Evolutionary conservation across 331 rosid species (phyloP).

Genomic region (Arachis monticola): DNA sequence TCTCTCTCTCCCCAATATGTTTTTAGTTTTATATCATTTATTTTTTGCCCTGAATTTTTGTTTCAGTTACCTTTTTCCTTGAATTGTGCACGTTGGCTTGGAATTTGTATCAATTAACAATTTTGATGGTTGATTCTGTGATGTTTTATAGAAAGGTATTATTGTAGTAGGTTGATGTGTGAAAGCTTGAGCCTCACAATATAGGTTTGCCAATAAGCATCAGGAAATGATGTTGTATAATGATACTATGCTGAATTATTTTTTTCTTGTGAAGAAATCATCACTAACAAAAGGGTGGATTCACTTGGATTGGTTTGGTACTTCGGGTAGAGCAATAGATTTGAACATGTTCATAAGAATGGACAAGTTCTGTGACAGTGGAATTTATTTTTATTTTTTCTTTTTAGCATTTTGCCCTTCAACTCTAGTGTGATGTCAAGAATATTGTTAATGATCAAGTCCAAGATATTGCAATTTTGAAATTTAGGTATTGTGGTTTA

Average conservation of each 20-base stretch:
- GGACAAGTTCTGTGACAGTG: constrained; percentile 8
- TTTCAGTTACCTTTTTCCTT: not conserved
- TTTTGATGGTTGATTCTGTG: not conserved
- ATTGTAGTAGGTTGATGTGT: no score
- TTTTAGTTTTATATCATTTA: not conserved
- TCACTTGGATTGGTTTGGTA: not conserved
- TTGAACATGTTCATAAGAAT: constrained; percentile 14
- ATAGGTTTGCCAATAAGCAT: not conserved
- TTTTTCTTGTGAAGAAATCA: not conserved
- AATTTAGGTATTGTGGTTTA: not conserved
- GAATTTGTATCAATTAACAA: not conserved
- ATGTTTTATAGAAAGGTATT: not conserved
- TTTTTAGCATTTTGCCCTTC: not conserved
- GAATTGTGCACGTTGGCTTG: constrained; percentile 15
- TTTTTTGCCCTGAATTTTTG: not conserved
- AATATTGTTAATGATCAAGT: constrained; percentile 16
- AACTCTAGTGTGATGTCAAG: constrained; percentile 6
- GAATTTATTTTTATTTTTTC: not conserved
- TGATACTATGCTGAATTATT: constrained; percentile 8
- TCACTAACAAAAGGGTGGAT: not conserved
- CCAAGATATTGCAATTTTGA: not conserved
- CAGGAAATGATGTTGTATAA: not conserved
- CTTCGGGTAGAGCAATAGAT: constrained; percentile 9
- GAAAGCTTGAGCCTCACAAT: no score
- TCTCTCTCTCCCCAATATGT: not conserved